Evolutionary conservation across 768 basidiomycete genomes (phyloP).

Genomic region (Lentinus tigrinus): DNA sequence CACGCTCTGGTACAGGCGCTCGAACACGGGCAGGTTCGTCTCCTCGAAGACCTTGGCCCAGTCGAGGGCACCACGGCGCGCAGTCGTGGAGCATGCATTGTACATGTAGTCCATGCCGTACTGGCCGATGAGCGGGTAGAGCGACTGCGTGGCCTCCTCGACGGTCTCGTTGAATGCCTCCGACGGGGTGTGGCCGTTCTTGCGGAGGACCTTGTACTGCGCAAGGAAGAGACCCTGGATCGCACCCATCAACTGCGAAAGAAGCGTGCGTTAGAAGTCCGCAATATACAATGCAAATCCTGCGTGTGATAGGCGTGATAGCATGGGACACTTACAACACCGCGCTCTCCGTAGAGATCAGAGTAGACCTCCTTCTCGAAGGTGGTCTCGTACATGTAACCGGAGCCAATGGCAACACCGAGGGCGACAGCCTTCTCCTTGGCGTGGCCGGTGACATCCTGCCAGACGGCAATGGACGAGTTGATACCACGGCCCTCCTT

Average conservation of each 20-base stretch:
- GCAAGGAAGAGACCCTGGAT: conserved; percentile 99
- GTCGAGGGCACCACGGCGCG: conserved; percentile 97
- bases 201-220: conserved; percentile 96
- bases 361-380: conserved; percentile 99
- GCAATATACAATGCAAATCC: background rate
- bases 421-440: conserved; percentile 95
- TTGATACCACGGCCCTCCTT: conserved; percentile 99
- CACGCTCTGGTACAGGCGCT: conserved; percentile 93
- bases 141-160: conserved; percentile 98
- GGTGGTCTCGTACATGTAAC: conserved; percentile 98
- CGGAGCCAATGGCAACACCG: conserved; percentile 92
- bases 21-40: conserved; percentile 92
- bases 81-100: conserved; percentile 98
- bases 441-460: conserved; percentile 97
- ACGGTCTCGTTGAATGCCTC: conserved; percentile 99
- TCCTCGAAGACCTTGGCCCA: conserved; percentile 98
- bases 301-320: no score
- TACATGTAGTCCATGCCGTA: conserved; percentile 99
- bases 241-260: conserved; percentile 84
- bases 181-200: conserved; percentile 94
- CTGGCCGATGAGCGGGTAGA: conserved; percentile 94
- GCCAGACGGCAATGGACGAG: conserved; percentile 91
- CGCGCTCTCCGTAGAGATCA: conserved; percentile 98
- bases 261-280: background rate
- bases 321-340: conserved; percentile 72